These are phyloP conservation scores for Salvia splendens DNA, from an alignment of 257 asterid species.

Conservation along the genomic window DNA sequence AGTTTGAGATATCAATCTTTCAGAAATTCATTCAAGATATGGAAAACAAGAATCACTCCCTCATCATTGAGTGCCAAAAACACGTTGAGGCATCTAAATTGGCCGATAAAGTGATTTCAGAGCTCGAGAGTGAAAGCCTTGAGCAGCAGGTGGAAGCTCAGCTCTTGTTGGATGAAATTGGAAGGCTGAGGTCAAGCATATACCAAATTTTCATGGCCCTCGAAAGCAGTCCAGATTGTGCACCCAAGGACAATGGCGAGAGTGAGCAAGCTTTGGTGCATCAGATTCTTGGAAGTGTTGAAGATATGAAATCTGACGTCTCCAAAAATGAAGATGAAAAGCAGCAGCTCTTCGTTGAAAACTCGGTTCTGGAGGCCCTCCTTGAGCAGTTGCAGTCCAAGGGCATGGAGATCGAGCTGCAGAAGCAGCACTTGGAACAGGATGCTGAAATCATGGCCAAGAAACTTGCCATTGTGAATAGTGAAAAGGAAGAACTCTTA, in stretches of 20 bases:
- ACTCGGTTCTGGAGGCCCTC: conserved; percentile 68
- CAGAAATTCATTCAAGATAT: conserved; percentile 88
- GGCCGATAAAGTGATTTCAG: conserved; percentile 81
- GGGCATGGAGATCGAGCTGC: conserved; percentile 58
- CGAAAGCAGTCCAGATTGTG: conserved; percentile 42
- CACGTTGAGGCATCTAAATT: conserved; percentile 86
- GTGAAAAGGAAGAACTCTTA: conserved; percentile 55
- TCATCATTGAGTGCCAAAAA: conserved; percentile 78
- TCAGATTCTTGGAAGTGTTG: conserved; percentile 54
- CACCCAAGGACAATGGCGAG: conserved; percentile 46
- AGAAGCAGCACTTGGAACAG: conserved; percentile 57
- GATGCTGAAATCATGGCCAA: conserved; percentile 49
- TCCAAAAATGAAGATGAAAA: conserved; percentile 64
- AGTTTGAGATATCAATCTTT: conserved; percentile 78
- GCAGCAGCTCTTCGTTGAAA: conserved; percentile 68
- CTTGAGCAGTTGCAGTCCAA: conserved; percentile 73
- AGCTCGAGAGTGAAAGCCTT: conserved; percentile 86
- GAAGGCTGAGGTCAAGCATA: conserved; percentile 66
- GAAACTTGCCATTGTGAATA: conserved; percentile 48
- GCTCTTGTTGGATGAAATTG: conserved; percentile 75
- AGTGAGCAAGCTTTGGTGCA: conserved; percentile 56
- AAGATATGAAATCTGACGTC: conserved; percentile 55
- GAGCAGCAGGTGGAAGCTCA: conserved; percentile 97
- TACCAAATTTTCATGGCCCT: conserved; percentile 66
- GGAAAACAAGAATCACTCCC: conserved; percentile 77